A percentile compares a stretch with the other conserved stretches of the same genome.
These are phyloP conservation scores for Dioscorea zingiberensis DNA, from an alignment of 106 monocot genomes.

Conservation along the genomic window DNA sequence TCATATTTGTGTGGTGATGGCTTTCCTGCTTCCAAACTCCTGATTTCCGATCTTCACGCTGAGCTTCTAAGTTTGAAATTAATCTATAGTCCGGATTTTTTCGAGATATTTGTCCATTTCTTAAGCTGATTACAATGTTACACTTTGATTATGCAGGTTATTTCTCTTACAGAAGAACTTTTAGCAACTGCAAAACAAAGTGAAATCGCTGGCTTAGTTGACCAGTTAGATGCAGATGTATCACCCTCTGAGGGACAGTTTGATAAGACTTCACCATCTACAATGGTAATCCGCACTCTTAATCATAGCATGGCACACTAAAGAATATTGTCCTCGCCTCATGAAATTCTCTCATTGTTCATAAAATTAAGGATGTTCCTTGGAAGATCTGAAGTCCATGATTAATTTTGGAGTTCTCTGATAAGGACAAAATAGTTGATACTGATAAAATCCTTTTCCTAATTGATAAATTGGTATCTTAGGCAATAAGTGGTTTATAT, in stretches of 20 bases:
- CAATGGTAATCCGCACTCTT: slow-evolving; percentile 6
- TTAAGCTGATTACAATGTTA: too few species aligned
- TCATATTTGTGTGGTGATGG: slow-evolving; percentile 37
- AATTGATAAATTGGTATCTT: too few species aligned
- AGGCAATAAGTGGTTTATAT: too few species aligned
- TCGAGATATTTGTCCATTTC: neutral
- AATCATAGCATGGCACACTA: too few species aligned
- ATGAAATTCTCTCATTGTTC: too few species aligned
- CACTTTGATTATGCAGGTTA: slow-evolving; percentile 42
- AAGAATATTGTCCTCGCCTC: too few species aligned
- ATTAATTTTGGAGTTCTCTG: too few species aligned
- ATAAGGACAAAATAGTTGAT: too few species aligned
- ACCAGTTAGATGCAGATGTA: slow-evolving; percentile 19
- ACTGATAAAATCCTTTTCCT: too few species aligned
- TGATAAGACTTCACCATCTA: slow-evolving; percentile 6
- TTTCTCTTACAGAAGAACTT: slow-evolving; percentile 61
- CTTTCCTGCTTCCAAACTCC: slow-evolving; percentile 30
- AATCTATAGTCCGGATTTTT: slow-evolving; percentile 7
- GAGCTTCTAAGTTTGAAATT: slow-evolving; percentile 34
- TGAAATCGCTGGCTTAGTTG: slow-evolving; percentile 12
- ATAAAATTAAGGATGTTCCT: too few species aligned
- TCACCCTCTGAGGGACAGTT: slow-evolving; percentile 6
- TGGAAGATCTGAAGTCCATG: too few species aligned
- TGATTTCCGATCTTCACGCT: slow-evolving; percentile 41
- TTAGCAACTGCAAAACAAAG: slow-evolving; percentile 46